These are phyloP conservation scores for Eucalyptus fibrosa DNA, from an alignment of 345 rosid species.

Conservation along the genomic window DNA sequence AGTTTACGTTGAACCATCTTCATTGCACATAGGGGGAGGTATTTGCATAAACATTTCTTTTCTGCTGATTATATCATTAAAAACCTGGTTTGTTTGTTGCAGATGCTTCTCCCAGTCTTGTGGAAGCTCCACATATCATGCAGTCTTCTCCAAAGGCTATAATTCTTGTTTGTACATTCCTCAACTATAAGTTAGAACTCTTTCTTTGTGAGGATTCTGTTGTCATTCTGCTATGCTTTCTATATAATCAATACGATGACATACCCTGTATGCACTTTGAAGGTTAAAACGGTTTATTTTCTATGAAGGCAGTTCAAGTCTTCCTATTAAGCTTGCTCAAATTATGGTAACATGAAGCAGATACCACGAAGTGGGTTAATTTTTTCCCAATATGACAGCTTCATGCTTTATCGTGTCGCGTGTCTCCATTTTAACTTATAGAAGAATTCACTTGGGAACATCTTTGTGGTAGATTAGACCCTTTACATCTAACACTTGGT, in stretches of 20 bases:
- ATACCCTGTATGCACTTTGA: background rate
- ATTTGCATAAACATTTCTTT: background rate
- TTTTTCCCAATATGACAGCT: background rate
- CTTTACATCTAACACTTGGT: background rate
- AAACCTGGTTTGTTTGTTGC: background rate
- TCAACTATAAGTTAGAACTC: slow-evolving; percentile 12
- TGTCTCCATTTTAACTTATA: background rate
- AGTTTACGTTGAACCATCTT: background rate
- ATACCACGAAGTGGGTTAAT: background rate
- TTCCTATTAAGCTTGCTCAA: background rate
- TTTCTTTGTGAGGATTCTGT: background rate
- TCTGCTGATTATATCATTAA: background rate
- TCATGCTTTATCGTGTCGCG: background rate
- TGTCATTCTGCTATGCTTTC: background rate
- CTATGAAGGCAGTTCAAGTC: background rate
- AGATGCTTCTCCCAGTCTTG: slow-evolving; percentile 31
- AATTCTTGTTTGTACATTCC: slow-evolving; percentile 96
- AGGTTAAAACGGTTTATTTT: background rate
- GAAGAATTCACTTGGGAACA: background rate
- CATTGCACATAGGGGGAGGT: background rate
- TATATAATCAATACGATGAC: background rate
- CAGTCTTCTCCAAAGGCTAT: slow-evolving; percentile 54
- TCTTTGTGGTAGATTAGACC: background rate
- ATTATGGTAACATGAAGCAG: background rate
- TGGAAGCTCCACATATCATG: slow-evolving; percentile 27